Base-by-base conservation (phyloP, 2,329 filamentous ascomycete genomes). In the Sclerotinia glacialis region DNA sequence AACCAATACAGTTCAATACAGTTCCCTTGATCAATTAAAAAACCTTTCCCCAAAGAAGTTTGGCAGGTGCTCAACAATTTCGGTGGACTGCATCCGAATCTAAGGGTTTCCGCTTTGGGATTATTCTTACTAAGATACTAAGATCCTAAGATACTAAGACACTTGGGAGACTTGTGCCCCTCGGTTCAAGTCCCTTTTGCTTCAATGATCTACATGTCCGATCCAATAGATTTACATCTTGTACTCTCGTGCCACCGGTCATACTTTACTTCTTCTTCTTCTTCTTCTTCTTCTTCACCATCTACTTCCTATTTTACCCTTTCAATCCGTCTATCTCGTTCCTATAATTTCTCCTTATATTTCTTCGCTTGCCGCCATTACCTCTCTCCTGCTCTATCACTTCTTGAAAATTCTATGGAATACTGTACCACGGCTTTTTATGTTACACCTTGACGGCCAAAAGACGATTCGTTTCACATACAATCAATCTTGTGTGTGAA, bases 181-280 rank as follows among this genome's bases (percentile, higher is more conserved):
- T 58, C 55, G 55, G 31, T 21, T 44, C 8, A 44, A 34, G 9
- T 59, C 14, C 31, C 42, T 59, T 23, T n/a, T 26, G 28, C 34
- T 46, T 28, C 34, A 11, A 31, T 16, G 26, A 54, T 53, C 50
- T 44, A 6, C 31, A 34, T 9, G 28, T 40, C 54, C 40, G 14
- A 2, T 37, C 64, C 64, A 61, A 44, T 65, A 18, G 64, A 61
- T 23, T 34, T 65, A 44, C 46, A 31, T 61, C 31, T 61, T 44
- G 18, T 23, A 12, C 54, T 60, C 54, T 61, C 55, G 64, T 65
- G 64, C 23, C 44, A 64, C 40, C 31, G 52, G 42, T 5, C 47
- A 52, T 28, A 67, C 62, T 69, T 67, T 4, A 18, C 16, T 50
- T n/a, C 37, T 52, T 67, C 28, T 68, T 7, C 26, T 21, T 11